Conservation (phyloP, 2,329 filamentous ascomycete genomes). For the Harringtonia lauricola region DNA sequence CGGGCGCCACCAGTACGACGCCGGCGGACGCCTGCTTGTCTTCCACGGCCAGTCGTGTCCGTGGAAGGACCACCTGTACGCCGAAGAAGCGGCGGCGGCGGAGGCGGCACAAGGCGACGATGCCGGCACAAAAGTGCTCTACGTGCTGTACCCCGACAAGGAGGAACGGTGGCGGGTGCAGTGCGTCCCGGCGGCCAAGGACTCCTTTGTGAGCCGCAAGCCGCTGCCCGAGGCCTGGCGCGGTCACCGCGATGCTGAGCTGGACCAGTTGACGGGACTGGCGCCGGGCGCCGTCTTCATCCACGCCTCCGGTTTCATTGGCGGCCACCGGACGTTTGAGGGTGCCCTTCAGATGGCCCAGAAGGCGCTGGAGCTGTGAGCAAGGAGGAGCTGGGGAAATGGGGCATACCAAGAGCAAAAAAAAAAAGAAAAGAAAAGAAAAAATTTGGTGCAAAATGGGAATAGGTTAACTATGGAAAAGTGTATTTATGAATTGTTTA, state of each 20-base stretch:
- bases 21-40: slow-evolving; percentile 66
- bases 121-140: slow-evolving; percentile 76
- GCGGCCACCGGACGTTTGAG: slow-evolving; percentile 84
- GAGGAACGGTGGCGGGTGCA: slow-evolving; percentile 89
- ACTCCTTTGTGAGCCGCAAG: slow-evolving; percentile 87
- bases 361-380: slow-evolving; percentile 49
- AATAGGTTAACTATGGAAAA: not conserved
- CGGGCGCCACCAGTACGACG: slow-evolving; percentile 45
- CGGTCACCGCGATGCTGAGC: slow-evolving; percentile 74
- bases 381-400: not conserved
- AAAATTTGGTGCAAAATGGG: not conserved
- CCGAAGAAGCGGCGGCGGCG: slow-evolving; percentile 49
- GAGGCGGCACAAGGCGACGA: slow-evolving; percentile 34
- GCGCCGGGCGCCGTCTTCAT: slow-evolving; percentile 77
- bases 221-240: slow-evolving; percentile 86
- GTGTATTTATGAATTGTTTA: too few species aligned
- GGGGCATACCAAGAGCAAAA: not conserved
- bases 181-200: slow-evolving; percentile 72
- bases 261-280: slow-evolving; percentile 59
- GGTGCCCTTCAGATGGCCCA: slow-evolving; percentile 78
- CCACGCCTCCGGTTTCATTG: slow-evolving; percentile 91
- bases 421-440: not conserved
- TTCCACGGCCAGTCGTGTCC: slow-evolving; percentile 69
- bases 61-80: slow-evolving; percentile 95
- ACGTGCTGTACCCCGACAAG: slow-evolving; percentile 68